phyloP scores from a whole-genome alignment of 1,284 basidiomycete species.

The Athelia psychrophila region DNA sequence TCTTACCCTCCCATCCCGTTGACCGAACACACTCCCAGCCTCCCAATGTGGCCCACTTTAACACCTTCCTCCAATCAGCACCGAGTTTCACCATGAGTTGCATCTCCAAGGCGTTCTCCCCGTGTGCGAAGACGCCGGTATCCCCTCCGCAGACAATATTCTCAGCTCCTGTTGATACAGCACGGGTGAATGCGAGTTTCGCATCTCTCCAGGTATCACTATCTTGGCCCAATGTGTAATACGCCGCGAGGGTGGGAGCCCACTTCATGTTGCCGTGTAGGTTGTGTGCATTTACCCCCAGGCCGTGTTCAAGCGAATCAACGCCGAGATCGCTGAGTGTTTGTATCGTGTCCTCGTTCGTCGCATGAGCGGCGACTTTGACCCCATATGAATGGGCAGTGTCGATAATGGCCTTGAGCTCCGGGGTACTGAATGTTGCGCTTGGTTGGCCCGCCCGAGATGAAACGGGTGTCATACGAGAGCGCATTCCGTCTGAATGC shows the following conservation, averaged over 20 bases:
- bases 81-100: constrained; percentile 57
- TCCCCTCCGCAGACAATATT: constrained; percentile 62
- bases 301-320: constrained; percentile 51
- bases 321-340: constrained; percentile 35
- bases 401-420: constrained; percentile 48
- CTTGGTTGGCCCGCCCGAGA: constrained; percentile 30
- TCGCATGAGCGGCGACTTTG: constrained; percentile 61
- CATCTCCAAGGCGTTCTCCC: constrained; percentile 60
- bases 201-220: constrained; percentile 36
- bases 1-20: constrained; percentile 44
- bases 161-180: constrained; percentile 38
- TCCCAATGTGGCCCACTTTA: constrained; percentile 58
- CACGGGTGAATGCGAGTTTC: constrained; percentile 40
- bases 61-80: constrained; percentile 47
- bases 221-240: constrained; percentile 31
- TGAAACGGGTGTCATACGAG: constrained; percentile 40
- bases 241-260: constrained; percentile 61
- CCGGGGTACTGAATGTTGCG: constrained; percentile 43
- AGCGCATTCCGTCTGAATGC: constrained; percentile 43
- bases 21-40: constrained; percentile 58
- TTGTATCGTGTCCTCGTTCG: constrained; percentile 34
- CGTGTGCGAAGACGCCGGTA: constrained; percentile 62
- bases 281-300: constrained; percentile 23
- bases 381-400: constrained; percentile 51
- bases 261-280: constrained; percentile 36